phyloP scores from a whole-genome alignment of 129 eudicot species.

The Ambrosia trifida region DNA sequence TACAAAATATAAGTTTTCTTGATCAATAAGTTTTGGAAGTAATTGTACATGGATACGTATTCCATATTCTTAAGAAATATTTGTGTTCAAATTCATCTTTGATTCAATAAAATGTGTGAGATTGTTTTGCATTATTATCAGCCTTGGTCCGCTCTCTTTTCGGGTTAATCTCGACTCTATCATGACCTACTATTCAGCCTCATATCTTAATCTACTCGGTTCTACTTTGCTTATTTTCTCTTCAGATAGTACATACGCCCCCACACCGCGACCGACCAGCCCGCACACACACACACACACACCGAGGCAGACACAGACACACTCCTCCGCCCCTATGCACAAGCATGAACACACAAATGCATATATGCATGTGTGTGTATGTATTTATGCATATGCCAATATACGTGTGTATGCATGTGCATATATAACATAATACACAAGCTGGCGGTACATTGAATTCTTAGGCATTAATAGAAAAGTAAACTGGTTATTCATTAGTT shows the following conservation, averaged over 20 bases:
- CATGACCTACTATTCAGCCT: too few relatives aligned
- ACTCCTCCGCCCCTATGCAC: background rate
- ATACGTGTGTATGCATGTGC: background rate
- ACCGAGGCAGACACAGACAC: background rate
- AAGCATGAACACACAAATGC: background rate
- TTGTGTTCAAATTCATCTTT: background rate
- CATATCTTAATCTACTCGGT: too few relatives aligned
- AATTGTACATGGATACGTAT: background rate
- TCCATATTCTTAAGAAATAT: background rate
- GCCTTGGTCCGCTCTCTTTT: background rate
- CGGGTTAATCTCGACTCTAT: too few relatives aligned
- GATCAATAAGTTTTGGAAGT: background rate
- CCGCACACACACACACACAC: background rate
- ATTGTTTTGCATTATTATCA: background rate
- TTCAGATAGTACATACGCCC: too few relatives aligned
- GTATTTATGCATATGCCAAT: too few relatives aligned
- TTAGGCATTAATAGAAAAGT: background rate
- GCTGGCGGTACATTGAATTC: background rate
- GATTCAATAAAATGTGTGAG: background rate
- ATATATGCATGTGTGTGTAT: background rate
- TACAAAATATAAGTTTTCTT: background rate
- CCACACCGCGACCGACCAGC: too few relatives aligned
- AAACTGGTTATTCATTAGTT: background rate
- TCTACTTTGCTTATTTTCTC: too few relatives aligned
- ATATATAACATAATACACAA: background rate